Evolutionary conservation across 169 alveolate genomes (phyloP).

Genomic region (Plasmodium vivax): DNA sequence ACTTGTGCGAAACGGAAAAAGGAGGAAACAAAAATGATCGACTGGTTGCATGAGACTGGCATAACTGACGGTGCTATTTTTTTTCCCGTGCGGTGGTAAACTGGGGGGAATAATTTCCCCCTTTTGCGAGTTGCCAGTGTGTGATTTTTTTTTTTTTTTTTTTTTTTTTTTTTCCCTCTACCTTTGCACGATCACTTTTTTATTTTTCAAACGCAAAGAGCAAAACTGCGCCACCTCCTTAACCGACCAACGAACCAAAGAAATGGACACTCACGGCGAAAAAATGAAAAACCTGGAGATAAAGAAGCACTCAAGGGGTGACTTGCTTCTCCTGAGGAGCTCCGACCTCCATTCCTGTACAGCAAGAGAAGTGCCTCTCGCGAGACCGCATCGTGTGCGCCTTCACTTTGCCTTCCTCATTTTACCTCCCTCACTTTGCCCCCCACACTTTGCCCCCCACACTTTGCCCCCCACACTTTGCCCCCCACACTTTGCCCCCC

Average conservation of each 20-base stretch:
- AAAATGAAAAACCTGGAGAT: constrained; percentile 6
- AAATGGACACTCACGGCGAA: neutral
- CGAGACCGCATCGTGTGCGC: neutral
- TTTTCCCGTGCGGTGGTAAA: neutral
- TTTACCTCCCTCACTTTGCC: neutral
- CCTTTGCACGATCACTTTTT: neutral
- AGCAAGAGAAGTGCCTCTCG: neutral
- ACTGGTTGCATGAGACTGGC: neutral
- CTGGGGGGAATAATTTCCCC: neutral
- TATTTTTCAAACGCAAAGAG: neutral
- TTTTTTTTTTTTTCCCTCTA: neutral
- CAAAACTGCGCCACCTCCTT: neutral
- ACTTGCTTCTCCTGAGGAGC: constrained; percentile 20
- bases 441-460: neutral
- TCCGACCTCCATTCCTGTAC: neutral
- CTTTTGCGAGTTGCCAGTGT: neutral
- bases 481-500: neutral
- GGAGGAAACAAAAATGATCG: neutral
- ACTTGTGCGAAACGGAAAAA: neutral
- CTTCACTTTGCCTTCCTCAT: neutral
- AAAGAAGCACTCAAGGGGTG: constrained; percentile 13
- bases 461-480: neutral
- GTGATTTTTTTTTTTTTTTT: neutral
- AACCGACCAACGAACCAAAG: neutral
- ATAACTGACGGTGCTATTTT: neutral